Percentiles rank a stretch among this genome's conserved stretches.
Evolutionary conservation across 2,329 filamentous ascomycete genomes (phyloP).

Genomic region (Simplicillium sp.): DNA sequence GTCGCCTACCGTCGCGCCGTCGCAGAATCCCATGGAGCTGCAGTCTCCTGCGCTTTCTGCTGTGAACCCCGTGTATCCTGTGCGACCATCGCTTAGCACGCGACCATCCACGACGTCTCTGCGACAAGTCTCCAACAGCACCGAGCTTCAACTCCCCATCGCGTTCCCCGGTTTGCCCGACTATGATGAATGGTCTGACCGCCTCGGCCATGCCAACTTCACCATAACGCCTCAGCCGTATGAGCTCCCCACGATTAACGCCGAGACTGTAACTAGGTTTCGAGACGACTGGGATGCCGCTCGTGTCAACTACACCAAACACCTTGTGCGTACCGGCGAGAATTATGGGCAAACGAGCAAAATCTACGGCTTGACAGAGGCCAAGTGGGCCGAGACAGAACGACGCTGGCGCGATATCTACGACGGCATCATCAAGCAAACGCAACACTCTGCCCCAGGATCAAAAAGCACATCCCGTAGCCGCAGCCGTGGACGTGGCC

Average conservation of each 20-base stretch:
- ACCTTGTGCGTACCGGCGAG: conserved; percentile 77
- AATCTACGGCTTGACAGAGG: conserved; percentile 74
- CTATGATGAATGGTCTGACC: conserved; percentile 73
- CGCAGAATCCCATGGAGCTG: conserved; percentile 31
- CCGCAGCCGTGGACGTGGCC: conserved; percentile 27
- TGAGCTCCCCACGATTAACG: conserved; percentile 50
- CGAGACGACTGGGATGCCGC: conserved; percentile 76
- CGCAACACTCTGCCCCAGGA: conserved; percentile 22
- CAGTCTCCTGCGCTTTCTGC: conserved; percentile 40
- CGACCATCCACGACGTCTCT: conserved; percentile 74
- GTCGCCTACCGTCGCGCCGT: conserved; percentile 64
- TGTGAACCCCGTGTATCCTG: conserved; percentile 12
- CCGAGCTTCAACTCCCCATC: conserved; percentile 36
- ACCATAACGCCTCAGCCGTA: conserved; percentile 80
- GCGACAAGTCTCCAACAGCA: conserved; percentile 50
- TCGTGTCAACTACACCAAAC: conserved; percentile 78
- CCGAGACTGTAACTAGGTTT: conserved; percentile 50
- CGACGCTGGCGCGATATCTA: conserved; percentile 62
- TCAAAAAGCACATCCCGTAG: conserved; percentile 21
- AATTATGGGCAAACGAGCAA: conserved; percentile 87
- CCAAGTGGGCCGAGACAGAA: conserved; percentile 82
- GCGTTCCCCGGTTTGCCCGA: conserved; percentile 58
- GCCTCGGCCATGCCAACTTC: conserved; percentile 88
- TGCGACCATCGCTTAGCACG: conserved; percentile 59
- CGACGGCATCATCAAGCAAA: conserved; percentile 50